These are phyloP conservation scores for Pseudoturritis turrita DNA, from an alignment of 345 rosid genomes.

Conservation along the genomic window DNA sequence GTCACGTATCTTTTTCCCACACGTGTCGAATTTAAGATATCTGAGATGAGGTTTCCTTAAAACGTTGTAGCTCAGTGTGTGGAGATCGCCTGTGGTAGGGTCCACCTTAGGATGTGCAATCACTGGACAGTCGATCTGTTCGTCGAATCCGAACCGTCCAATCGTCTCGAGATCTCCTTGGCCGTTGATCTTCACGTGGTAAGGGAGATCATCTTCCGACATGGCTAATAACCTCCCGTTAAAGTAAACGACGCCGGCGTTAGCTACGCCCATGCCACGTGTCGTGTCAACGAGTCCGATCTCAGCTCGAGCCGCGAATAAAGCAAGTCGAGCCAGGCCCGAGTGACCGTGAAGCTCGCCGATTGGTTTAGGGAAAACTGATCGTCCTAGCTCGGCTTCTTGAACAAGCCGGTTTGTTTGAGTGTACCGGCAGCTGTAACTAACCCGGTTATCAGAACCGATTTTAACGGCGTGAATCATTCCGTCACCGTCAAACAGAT, in stretches of 20 bases:
- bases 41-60: conserved; percentile 50
- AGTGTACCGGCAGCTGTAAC: conserved; percentile 64
- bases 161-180: conserved; percentile 54
- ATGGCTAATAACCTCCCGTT: conserved; percentile 66
- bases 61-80: conserved; percentile 59
- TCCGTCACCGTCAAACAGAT: conserved; percentile 82
- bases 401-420: conserved; percentile 56
- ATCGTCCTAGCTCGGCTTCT: conserved; percentile 49
- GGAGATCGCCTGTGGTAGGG: conserved; percentile 53
- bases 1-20: conserved; percentile 50
- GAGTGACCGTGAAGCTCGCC: conserved; percentile 79
- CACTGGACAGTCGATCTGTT: conserved; percentile 53
- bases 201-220: conserved; percentile 84
- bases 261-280: conserved; percentile 65
- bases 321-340: conserved; percentile 55
- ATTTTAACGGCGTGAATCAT: conserved; percentile 76
- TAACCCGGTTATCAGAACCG: conserved; percentile 35
- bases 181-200: conserved; percentile 46
- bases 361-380: conserved; percentile 65
- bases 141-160: conserved; percentile 51
- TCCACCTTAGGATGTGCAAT: conserved; percentile 81
- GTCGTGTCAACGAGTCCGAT: conserved; percentile 52
- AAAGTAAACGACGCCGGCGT: conserved; percentile 61
- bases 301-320: conserved; percentile 51
- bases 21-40: conserved; percentile 46